Base-by-base conservation (phyloP, 441 rosid genomes). In the Rhodomyrtus psidioides region DNA sequence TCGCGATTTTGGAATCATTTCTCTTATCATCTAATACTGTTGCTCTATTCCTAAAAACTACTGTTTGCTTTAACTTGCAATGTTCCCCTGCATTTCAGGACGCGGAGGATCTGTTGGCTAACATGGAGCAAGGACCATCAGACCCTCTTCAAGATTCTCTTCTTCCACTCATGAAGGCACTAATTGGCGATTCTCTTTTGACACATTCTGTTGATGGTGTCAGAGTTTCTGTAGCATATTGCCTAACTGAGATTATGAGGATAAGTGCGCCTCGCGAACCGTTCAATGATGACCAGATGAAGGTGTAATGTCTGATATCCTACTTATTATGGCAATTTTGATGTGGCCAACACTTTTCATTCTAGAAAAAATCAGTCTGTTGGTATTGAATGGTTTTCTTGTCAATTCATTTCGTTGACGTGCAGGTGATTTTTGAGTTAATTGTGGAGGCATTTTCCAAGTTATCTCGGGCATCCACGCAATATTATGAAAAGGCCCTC, bases 251-350 rank as follows among this genome's bases (percentile, higher is more conserved):
- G 89, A 87, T 94, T 27, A 59, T 92, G 42, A 91, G 97, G 92
- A 93, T 95, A 83, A 90, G 93, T 55, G 93, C 96, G 9, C 98
- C 98, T 0, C 91, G 86, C 57, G 90, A 93, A 44, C 98, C 98
- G 84, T 95, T 91, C 84, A 55, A 83, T 65, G 98, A 94, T 88
- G 92, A 91, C 39, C 87, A 56, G 51, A 92, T 94, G 95, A 94
- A 91, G 96, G 98, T 94, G 81, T 34, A 34, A 54, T 17, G 2
- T 17, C 42, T 27, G 16, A 65, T 65, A 28, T 65, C 30, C 8
- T 27, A 13, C 30, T 65, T 62, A 17, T 34, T 34, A 65, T 39
- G 76, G 10, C 76, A 17, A 23, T 65, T 30, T 16, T 81, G 8
- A 51, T 49, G 16, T 6, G 9, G 24, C 19, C 56, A 26, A n/a